A percentile compares a stretch with the other conserved stretches of the same genome.
These are phyloP conservation scores for Primulina huaijiensis DNA, from an alignment of 257 asterid species.

Conservation along the genomic window DNA sequence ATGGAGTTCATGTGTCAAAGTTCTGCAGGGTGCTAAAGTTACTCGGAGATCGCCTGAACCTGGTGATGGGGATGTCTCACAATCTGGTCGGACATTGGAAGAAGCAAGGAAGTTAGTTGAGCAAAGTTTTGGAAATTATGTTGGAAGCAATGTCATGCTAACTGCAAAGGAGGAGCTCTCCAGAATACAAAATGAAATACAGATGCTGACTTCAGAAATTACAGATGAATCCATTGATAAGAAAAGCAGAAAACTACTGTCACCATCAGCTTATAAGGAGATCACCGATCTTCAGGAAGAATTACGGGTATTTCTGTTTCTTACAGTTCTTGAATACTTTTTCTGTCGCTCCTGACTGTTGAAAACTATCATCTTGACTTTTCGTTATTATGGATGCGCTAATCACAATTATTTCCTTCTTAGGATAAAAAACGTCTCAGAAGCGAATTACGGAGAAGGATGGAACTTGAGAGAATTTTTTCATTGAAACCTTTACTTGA, in stretches of 20 bases:
- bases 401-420: slow-evolving; percentile 25
- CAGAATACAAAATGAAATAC: slow-evolving; percentile 78
- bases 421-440: slow-evolving; percentile 83
- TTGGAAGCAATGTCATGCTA: slow-evolving; percentile 96
- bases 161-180: slow-evolving; percentile 91
- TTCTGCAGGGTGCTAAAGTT: slow-evolving; percentile 82
- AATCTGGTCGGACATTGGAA: slow-evolving; percentile 81
- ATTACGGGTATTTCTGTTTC: slow-evolving; percentile 56
- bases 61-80: slow-evolving; percentile 39
- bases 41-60: slow-evolving; percentile 55
- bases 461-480: slow-evolving; percentile 76
- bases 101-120: slow-evolving; percentile 95
- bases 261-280: slow-evolving; percentile 71
- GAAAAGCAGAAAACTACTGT: slow-evolving; percentile 60
- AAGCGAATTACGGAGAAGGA: slow-evolving; percentile 62
- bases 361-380: slow-evolving; percentile 10
- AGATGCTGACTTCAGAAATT: slow-evolving; percentile 65
- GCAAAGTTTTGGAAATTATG: slow-evolving; percentile 98
- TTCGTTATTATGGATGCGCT: slow-evolving; percentile 19
- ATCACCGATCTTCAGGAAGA: slow-evolving; percentile 82
- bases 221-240: slow-evolving; percentile 86
- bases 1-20: slow-evolving; percentile 24
- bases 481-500: slow-evolving; percentile 72
- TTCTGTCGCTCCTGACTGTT: not conserved
- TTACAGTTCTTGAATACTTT: slow-evolving; percentile 12